phyloP scores from a whole-genome alignment of 371 early-diverging fungal genomes.

The Cokeromyces recurvatus region DNA sequence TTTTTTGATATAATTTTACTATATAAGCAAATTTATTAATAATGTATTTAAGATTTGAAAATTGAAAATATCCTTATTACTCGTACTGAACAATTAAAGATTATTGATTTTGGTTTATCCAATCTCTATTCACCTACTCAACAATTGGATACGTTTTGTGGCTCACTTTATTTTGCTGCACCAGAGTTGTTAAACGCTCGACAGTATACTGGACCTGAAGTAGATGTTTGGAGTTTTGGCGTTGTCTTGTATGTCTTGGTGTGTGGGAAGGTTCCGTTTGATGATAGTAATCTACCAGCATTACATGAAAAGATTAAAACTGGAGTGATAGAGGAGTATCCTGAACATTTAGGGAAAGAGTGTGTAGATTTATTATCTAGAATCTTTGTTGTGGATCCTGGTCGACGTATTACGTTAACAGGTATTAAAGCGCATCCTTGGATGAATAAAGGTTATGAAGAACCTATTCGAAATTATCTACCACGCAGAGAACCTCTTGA shows the following conservation, averaged over 20 bases:
- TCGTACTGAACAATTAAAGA: slow-evolving; percentile 47
- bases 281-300: slow-evolving; percentile 57
- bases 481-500: slow-evolving; percentile 22
- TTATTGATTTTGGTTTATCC: slow-evolving; percentile 87
- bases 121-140: slow-evolving; percentile 67
- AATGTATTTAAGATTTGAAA: slow-evolving; percentile 91
- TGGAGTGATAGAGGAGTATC: slow-evolving; percentile 51
- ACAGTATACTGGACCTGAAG: slow-evolving; percentile 79
- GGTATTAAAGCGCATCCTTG: slow-evolving; percentile 64
- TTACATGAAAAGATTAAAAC: slow-evolving; percentile 64
- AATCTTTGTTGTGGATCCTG: slow-evolving; percentile 61
- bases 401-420: slow-evolving; percentile 53
- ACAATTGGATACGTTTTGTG: slow-evolving; percentile 74
- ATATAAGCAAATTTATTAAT: too few species aligned
- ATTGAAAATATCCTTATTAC: slow-evolving; percentile 86
- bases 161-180: slow-evolving; percentile 76
- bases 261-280: slow-evolving; percentile 83
- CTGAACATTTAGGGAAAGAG: slow-evolving; percentile 49
- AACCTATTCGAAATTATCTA: slow-evolving; percentile 12
- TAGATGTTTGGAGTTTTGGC: slow-evolving; percentile 91
- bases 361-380: slow-evolving; percentile 62
- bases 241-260: slow-evolving; percentile 83
- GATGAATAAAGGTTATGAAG: slow-evolving; percentile 66
- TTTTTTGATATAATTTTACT: too few species aligned
- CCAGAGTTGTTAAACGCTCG: slow-evolving; percentile 83